Conservation (phyloP, 371 early-diverging fungal species). For the Parasitella parasitica region DNA sequence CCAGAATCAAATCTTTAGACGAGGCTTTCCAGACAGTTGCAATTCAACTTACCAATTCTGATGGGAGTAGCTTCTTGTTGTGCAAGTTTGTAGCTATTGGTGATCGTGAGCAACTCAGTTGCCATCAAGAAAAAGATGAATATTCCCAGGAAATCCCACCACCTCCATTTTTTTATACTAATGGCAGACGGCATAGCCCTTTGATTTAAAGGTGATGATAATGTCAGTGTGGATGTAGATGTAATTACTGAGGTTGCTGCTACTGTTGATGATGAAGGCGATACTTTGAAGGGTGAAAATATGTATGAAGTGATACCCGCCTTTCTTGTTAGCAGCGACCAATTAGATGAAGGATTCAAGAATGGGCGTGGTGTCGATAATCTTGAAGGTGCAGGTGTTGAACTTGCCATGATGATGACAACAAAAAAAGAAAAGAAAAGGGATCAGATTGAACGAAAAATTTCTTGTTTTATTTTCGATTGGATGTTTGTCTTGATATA, state of each 20-base stretch:
- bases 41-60: constrained; percentile 47
- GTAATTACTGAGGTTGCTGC: background rate
- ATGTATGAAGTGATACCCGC: background rate
- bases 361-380: background rate
- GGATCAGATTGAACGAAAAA: background rate
- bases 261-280: background rate
- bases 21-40: background rate
- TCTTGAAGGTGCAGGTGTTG: background rate
- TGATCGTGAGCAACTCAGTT: constrained; percentile 34
- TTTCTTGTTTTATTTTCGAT: background rate
- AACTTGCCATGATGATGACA: background rate
- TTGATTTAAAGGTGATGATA: background rate
- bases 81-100: constrained; percentile 40
- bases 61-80: constrained; percentile 44
- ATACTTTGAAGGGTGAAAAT: background rate
- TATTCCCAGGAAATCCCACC: constrained; percentile 52
- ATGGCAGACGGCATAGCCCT: background rate
- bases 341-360: background rate
- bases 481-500: background rate
- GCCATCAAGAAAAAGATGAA: constrained; percentile 42
- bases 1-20: background rate
- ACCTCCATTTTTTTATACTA: constrained; percentile 43
- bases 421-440: background rate
- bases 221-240: background rate
- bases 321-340: background rate